These are phyloP conservation scores for Debaryomyces udenii DNA, from an alignment of 1,139 yeast species.

Conservation along the genomic window DNA sequence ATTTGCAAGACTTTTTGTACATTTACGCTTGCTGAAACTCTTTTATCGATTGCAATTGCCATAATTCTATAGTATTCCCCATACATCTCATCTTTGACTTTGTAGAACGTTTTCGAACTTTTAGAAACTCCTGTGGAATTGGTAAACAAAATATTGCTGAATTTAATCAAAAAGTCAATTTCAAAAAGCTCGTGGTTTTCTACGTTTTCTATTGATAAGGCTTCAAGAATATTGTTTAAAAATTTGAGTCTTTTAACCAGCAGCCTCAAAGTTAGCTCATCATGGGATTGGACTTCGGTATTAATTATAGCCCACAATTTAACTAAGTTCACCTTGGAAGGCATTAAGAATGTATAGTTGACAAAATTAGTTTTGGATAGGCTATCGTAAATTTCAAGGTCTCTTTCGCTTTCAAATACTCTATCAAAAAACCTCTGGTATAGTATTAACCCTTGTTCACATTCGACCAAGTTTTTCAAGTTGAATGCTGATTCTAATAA, in stretches of 20 bases:
- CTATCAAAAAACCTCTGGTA: constrained; percentile 18
- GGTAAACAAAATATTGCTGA: constrained; percentile 23
- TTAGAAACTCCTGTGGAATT: constrained; percentile 28
- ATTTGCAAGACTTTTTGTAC: constrained; percentile 16
- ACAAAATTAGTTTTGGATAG: constrained; percentile 17
- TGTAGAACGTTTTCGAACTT: constrained; percentile 42
- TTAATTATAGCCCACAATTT: constrained; percentile 24
- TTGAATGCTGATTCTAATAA: constrained; percentile 24
- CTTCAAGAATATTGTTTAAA: constrained; percentile 28
- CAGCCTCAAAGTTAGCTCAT: constrained; percentile 28
- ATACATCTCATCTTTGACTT: constrained; percentile 41
- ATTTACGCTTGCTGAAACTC: constrained; percentile 7
- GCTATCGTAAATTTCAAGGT: constrained; percentile 9
- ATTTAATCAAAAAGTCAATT: constrained; percentile 16
- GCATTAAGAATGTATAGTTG: constrained; percentile 11
- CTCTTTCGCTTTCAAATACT: constrained; percentile 4
- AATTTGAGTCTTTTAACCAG: constrained; percentile 37
- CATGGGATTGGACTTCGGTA: constrained; percentile 29
- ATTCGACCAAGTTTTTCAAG: constrained; percentile 15
- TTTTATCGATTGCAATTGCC: constrained; percentile 10
- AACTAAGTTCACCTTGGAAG: constrained; percentile 13
- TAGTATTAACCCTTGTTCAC: constrained; percentile 9
- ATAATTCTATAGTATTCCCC: constrained; percentile 36
- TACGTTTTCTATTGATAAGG: not conserved
- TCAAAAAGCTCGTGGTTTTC: constrained; percentile 11